phyloP scores from a whole-genome alignment of 805 yeast species.

The Starmerella bombicola region DNA sequence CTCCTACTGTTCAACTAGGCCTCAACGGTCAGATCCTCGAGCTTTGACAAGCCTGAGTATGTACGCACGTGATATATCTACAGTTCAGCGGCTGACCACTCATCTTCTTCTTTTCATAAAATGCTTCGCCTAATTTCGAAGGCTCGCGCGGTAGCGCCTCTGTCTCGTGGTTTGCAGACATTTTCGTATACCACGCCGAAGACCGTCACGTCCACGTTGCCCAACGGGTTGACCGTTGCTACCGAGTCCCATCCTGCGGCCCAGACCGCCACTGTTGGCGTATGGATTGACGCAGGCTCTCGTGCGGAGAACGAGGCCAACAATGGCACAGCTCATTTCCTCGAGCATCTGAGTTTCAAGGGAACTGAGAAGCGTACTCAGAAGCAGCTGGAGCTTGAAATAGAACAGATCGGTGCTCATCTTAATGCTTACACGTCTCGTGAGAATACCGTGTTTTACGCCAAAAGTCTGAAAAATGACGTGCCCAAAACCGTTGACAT shows the following conservation, averaged over 20 bases:
- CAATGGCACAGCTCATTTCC: conserved; percentile 94
- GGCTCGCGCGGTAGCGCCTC: conserved; percentile 18
- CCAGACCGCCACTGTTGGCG: conserved; percentile 92
- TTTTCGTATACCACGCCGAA: conserved; percentile 29
- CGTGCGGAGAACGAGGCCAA: conserved; percentile 76
- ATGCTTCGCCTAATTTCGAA: conserved; percentile 20
- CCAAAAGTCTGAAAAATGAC: conserved; percentile 70
- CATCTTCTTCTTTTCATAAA: conserved; percentile 14
- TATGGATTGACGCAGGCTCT: conserved; percentile 97
- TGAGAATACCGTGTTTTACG: conserved; percentile 94
- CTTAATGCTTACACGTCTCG: conserved; percentile 97
- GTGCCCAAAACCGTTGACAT: conserved; percentile 79
- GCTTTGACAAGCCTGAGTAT: no score
- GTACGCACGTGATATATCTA: conserved; percentile 8
- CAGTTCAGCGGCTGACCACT: conserved; percentile 17
- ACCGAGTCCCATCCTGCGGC: conserved; percentile 78
- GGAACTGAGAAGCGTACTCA: conserved; percentile 80
- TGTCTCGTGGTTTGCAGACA: conserved; percentile 21
- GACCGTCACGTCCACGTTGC: conserved; percentile 57
- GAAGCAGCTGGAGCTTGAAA: conserved; percentile 73
- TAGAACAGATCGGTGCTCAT: conserved; percentile 93
- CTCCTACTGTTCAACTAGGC: no score
- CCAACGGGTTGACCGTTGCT: conserved; percentile 93
- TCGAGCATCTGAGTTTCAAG: conserved; percentile 93
- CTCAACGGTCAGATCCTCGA: no score